A percentile compares a stretch with the other conserved stretches of the same genome.
Evolutionary conservation across 805 yeast species (phyloP).

Genomic region (Sugiyamaella qingdaonensis): DNA sequence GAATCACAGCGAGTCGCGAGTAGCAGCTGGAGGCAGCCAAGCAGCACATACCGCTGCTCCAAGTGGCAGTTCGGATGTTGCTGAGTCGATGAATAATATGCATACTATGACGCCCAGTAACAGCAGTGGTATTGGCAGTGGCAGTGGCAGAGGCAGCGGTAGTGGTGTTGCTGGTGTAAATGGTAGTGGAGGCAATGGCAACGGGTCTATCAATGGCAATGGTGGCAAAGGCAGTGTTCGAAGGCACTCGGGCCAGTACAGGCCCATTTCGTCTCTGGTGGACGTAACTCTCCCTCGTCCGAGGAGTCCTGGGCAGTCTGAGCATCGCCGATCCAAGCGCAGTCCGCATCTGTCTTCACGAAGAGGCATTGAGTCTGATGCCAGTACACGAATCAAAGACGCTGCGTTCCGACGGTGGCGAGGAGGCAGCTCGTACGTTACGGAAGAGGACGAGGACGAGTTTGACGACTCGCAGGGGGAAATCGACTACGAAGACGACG

Average conservation of each 20-base stretch:
- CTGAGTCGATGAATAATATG: not conserved
- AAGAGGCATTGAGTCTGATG: not conserved
- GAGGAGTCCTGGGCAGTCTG: not conserved
- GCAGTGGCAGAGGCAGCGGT: not conserved
- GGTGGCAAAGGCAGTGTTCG: not conserved
- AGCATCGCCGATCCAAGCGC: not conserved
- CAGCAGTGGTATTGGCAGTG: not conserved
- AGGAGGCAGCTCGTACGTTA: slow-evolving; percentile 28
- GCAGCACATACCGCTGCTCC: not conserved
- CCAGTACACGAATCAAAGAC: slow-evolving; percentile 5
- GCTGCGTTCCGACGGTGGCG: slow-evolving; percentile 13
- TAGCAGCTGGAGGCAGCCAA: not conserved
- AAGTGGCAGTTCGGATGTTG: not conserved
- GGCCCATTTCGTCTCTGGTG: not conserved
- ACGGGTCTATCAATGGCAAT: not conserved
- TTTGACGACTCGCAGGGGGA: slow-evolving; percentile 47
- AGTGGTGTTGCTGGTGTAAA: not conserved
- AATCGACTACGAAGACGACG: slow-evolving; percentile 27
- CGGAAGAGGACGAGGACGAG: slow-evolving; percentile 39
- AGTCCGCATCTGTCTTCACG: not conserved
- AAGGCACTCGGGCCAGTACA: not conserved
- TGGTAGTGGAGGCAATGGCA: not conserved
- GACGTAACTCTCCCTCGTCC: not conserved
- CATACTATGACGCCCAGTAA: not conserved
- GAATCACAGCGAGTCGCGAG: not conserved